Percentiles rank a stretch among this genome's conserved stretches.
These are phyloP conservation scores for Blastosporella zonata DNA, from an alignment of 1,284 basidiomycete genomes.

Conservation along the genomic window DNA sequence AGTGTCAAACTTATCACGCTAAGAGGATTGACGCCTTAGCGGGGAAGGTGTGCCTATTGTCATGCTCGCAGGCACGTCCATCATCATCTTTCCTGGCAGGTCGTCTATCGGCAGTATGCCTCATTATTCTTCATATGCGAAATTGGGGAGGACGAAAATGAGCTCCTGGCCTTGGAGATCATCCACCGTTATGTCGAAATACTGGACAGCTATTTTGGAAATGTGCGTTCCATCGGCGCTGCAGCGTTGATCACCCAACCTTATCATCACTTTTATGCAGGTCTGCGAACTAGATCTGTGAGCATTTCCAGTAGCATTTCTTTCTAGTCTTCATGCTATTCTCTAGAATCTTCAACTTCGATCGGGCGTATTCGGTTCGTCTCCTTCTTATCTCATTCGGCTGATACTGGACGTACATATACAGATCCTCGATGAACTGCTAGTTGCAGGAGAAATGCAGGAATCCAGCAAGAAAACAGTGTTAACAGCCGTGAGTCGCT, in stretches of 20 bases:
- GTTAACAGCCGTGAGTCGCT: conserved; percentile 33
- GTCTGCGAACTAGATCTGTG: conserved; percentile 95
- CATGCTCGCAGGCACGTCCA: background rate
- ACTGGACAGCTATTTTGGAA: conserved; percentile 97
- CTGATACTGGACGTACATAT: background rate
- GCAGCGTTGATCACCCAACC: conserved; percentile 10
- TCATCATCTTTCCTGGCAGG: conserved; percentile 45
- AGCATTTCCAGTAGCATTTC: conserved; percentile 48
- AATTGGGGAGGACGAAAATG: conserved; percentile 87
- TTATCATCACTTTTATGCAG: conserved; percentile 37
- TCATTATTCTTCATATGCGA: conserved; percentile 98
- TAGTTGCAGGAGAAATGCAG: conserved; percentile 97
- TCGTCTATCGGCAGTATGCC: conserved; percentile 97
- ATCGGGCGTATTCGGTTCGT: conserved; percentile 89
- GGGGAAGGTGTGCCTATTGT: conserved; percentile 16
- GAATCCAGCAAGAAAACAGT: conserved; percentile 98
- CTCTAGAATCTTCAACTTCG: conserved; percentile 93
- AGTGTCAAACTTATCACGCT: background rate
- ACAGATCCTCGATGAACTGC: conserved; percentile 92
- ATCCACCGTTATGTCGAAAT: conserved; percentile 99
- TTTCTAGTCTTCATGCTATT: background rate
- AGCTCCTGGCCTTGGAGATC: conserved; percentile 91
- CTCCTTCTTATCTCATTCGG: background rate
- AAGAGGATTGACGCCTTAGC: conserved; percentile 3
- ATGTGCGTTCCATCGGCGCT: conserved; percentile 49